Conservation (phyloP, 73 alveolate genomes). For the Paramecium tetraurelia region DNA sequence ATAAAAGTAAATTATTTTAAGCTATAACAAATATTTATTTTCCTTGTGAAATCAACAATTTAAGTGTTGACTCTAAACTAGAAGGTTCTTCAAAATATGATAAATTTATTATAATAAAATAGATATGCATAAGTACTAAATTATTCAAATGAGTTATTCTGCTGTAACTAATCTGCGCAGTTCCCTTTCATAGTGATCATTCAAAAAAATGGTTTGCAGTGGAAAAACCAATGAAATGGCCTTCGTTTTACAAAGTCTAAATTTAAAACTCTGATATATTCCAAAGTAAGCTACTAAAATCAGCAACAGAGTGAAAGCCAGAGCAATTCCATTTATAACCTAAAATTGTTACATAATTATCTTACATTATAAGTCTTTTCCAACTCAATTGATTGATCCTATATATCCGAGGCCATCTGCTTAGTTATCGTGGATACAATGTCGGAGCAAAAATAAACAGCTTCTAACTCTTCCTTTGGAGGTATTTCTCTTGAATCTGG, state of each 20-base stretch:
- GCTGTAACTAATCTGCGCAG: not conserved
- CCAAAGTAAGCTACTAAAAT: not conserved
- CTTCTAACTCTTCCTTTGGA: not conserved
- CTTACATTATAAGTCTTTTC: not conserved
- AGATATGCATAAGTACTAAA: not conserved
- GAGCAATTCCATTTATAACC: not conserved
- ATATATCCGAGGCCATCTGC: not conserved
- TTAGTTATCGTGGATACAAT: not conserved
- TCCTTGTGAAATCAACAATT: not conserved
- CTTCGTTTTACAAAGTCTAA: not conserved
- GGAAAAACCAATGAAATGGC: not conserved
- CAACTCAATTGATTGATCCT: not conserved
- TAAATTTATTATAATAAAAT: not conserved
- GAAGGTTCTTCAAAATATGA: not conserved
- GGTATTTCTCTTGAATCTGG: not conserved
- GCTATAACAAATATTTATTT: not conserved
- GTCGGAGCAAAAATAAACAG: not conserved
- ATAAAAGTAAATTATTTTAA: not conserved
- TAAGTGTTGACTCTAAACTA: not conserved
- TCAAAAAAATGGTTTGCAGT: not conserved
- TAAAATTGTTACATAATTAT: not conserved
- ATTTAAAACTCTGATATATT: not conserved
- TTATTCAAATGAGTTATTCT: not conserved
- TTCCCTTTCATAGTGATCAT: slow-evolving; percentile 12
- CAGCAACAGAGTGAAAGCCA: not conserved